Percentiles rank a stretch among this genome's conserved stretches.
phyloP scores from a whole-genome alignment of 306 rosid species.

The Malus fusca region DNA sequence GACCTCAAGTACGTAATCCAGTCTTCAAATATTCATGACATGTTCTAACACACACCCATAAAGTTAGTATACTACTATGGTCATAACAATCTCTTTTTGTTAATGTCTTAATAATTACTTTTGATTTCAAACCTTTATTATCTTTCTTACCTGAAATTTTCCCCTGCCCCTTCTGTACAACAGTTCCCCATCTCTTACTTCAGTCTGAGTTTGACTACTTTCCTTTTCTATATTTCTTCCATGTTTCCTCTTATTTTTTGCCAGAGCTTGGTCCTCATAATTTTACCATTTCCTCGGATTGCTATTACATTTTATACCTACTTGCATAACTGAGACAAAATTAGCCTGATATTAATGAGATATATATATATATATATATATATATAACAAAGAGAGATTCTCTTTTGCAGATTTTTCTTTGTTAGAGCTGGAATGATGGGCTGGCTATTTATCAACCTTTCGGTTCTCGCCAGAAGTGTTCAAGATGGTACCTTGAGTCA shows the following conservation, averaged over 20 bases:
- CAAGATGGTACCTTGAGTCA: slow-evolving; percentile 50
- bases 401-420: slow-evolving; percentile 77
- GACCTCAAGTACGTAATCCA: slow-evolving; percentile 88
- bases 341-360: slow-evolving; percentile 10
- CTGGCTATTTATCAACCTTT: slow-evolving; percentile 82
- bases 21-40: slow-evolving; percentile 7
- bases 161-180: background rate
- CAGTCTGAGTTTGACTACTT: background rate
- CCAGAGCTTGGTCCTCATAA: background rate
- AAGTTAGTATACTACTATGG: background rate
- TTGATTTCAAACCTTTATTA: background rate
- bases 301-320: background rate
- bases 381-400: background rate
- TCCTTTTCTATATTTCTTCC: background rate
- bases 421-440: slow-evolving; percentile 99
- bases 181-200: background rate
- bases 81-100: background rate
- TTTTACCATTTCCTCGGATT: background rate
- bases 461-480: slow-evolving; percentile 64
- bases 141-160: background rate
- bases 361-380: background rate
- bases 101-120: background rate
- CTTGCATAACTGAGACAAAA: slow-evolving; percentile 6
- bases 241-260: background rate
- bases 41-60: background rate